phyloP scores from a whole-genome alignment of 2,329 filamentous ascomycete species.

The Aspergillus sergii region DNA sequence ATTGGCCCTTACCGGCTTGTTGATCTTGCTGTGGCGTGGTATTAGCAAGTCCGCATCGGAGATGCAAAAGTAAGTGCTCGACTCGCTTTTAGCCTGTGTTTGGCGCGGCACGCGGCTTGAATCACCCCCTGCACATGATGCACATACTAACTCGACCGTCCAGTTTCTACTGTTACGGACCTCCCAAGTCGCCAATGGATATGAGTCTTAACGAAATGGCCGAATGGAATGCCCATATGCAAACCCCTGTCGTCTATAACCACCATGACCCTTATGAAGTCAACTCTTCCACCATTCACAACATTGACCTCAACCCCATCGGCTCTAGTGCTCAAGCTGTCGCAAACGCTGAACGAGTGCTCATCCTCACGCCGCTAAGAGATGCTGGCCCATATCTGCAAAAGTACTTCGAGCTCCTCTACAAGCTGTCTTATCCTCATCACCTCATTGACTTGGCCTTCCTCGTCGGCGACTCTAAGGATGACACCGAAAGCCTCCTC shows the following conservation, averaged over 20 bases:
- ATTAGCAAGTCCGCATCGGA: constrained; percentile 78
- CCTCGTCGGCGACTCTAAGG: constrained; percentile 85
- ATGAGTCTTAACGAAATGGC: constrained; percentile 91
- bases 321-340: constrained; percentile 77
- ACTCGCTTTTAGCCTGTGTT: background rate
- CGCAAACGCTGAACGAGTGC: constrained; percentile 79
- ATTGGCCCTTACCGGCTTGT: constrained; percentile 67
- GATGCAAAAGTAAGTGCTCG: constrained; percentile 76
- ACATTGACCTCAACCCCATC: constrained; percentile 83
- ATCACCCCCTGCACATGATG: background rate
- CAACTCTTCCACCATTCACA: constrained; percentile 76
- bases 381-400: constrained; percentile 80
- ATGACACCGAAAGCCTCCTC: constrained; percentile 88
- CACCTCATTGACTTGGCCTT: constrained; percentile 93
- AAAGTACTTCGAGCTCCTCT: constrained; percentile 91
- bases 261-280: constrained; percentile 85
- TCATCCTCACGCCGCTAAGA: constrained; percentile 90
- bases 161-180: constrained; percentile 97
- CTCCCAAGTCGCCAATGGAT: constrained; percentile 90
- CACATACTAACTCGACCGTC: constrained; percentile 16
- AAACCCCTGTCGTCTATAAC: constrained; percentile 95
- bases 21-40: constrained; percentile 86
- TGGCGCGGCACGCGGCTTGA: background rate
- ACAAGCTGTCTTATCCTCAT: constrained; percentile 90
- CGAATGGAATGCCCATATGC: constrained; percentile 83